Evolutionary conservation across 169 alveolate species (phyloP).

Genomic region (Plasmodium adleri): DNA sequence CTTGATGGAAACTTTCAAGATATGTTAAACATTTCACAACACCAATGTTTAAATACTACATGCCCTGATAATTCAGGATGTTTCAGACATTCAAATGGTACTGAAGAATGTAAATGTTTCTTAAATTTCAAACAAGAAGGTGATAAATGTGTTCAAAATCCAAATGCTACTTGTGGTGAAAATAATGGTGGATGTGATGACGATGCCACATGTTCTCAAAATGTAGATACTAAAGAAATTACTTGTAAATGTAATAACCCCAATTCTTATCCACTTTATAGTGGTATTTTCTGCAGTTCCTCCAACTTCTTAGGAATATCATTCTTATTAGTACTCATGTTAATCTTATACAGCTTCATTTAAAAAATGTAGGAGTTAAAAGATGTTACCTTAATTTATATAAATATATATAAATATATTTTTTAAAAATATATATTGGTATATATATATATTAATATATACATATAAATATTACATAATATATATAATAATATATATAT

Average conservation of each 20-base stretch:
- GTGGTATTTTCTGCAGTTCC: constrained; percentile 68
- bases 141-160: constrained; percentile 20
- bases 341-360: constrained; percentile 22
- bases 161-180: constrained; percentile 22
- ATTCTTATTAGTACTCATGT: constrained; percentile 10
- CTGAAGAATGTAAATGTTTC: constrained; percentile 61
- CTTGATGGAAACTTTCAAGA: background rate
- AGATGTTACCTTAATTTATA: too few species aligned
- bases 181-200: constrained; percentile 71
- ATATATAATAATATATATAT: too few species aligned
- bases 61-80: constrained; percentile 57
- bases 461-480: too few species aligned
- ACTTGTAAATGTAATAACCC: constrained; percentile 25
- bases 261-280: constrained; percentile 8
- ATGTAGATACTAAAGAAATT: constrained; percentile 3
- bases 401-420: too few species aligned
- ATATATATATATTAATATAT: too few species aligned
- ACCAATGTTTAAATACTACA: constrained; percentile 8
- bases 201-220: constrained; percentile 25
- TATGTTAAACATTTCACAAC: background rate
- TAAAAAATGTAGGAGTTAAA: background rate
- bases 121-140: constrained; percentile 19
- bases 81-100: constrained; percentile 26
- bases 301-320: constrained; percentile 50
- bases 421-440: too few species aligned